These are phyloP conservation scores for Plasmodium ovale DNA, from an alignment of 169 alveolate genomes.

Conservation along the genomic window DNA sequence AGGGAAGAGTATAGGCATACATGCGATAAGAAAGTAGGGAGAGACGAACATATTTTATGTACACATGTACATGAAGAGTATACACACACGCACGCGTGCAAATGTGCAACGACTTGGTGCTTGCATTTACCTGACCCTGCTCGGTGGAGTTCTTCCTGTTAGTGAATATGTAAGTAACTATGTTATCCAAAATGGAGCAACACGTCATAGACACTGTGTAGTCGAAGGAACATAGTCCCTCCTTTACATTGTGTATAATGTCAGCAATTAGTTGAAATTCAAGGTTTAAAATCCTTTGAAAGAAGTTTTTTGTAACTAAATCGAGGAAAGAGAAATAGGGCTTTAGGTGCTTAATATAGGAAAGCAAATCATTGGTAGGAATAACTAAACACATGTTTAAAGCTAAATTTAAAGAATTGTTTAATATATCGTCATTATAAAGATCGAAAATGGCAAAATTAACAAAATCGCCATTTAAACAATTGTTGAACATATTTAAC, in stretches of 20 bases:
- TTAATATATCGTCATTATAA: constrained; percentile 92
- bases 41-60: too few relatives aligned
- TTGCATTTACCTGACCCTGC: constrained; percentile 74
- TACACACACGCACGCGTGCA: too few relatives aligned
- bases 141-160: constrained; percentile 72
- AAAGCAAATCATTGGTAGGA: constrained; percentile 90
- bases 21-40: too few relatives aligned
- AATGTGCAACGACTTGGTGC: too few relatives aligned
- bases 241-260: constrained; percentile 81
- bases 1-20: too few relatives aligned
- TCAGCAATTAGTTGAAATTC: constrained; percentile 79
- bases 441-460: constrained; percentile 94
- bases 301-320: constrained; percentile 89
- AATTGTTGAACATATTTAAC: constrained; percentile 90
- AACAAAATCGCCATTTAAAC: constrained; percentile 93
- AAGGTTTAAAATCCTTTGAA: constrained; percentile 82
- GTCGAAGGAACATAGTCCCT: constrained; percentile 86
- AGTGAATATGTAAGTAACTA: constrained; percentile 83
- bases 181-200: constrained; percentile 84
- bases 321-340: constrained; percentile 92
- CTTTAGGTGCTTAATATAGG: constrained; percentile 87
- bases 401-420: constrained; percentile 91
- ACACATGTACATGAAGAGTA: too few relatives aligned
- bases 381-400: constrained; percentile 91
- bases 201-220: constrained; percentile 80